Percentiles rank a stretch among this genome's conserved stretches.
phyloP scores from a whole-genome alignment of 768 basidiomycete species.

The Pholiota molesta region DNA sequence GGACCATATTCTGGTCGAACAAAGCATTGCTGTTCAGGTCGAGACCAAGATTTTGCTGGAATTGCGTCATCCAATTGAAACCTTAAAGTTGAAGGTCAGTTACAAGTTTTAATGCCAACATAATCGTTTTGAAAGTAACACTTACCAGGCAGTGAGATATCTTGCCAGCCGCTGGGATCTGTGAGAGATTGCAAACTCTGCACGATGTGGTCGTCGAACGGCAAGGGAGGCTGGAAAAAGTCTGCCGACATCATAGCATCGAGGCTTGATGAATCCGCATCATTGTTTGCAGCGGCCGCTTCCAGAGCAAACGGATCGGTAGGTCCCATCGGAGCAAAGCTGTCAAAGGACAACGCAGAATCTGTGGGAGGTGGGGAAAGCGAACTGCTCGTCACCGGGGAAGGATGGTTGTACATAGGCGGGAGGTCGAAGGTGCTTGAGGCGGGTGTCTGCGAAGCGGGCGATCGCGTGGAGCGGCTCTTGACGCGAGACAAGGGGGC shows the following conservation, averaged over 20 bases:
- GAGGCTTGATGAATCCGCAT: constrained; percentile 18
- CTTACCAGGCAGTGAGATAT: constrained; percentile 58
- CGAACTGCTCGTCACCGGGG: constrained; percentile 44
- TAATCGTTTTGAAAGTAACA: background rate
- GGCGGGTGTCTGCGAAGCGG: constrained; percentile 21
- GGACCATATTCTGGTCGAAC: constrained; percentile 26
- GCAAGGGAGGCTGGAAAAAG: constrained; percentile 56
- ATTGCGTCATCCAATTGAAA: constrained; percentile 42
- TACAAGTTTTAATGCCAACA: background rate
- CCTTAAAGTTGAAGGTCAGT: constrained; percentile 23
- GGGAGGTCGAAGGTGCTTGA: constrained; percentile 24
- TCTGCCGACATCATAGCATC: constrained; percentile 35
- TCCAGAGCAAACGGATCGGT: constrained; percentile 44
- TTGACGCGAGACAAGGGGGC: constrained; percentile 18
- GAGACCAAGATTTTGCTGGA: constrained; percentile 42
- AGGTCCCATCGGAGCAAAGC: constrained; percentile 46
- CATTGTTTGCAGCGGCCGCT: constrained; percentile 14
- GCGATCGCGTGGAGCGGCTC: constrained; percentile 17
- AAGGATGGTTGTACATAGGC: constrained; percentile 35
- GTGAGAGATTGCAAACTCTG: constrained; percentile 63
- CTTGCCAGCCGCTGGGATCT: constrained; percentile 57
- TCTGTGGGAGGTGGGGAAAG: constrained; percentile 50
- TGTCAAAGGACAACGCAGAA: constrained; percentile 49
- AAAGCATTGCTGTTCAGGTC: constrained; percentile 26
- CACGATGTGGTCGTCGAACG: constrained; percentile 61